These are phyloP conservation scores for Penicillium janthinellum DNA, from an alignment of 2,329 filamentous ascomycete species.

Conservation along the genomic window DNA sequence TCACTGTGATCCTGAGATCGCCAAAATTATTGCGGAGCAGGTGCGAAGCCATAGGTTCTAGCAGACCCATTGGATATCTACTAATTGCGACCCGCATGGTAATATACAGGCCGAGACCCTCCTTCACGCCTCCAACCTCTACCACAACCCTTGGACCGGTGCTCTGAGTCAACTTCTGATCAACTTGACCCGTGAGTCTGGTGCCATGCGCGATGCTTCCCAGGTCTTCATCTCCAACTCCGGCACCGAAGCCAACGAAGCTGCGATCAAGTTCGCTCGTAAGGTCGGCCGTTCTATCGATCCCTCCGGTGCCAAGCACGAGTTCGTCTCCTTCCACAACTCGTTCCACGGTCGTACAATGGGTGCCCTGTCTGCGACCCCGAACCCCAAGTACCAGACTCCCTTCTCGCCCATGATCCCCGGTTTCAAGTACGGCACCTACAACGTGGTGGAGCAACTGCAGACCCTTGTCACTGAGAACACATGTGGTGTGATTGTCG, in stretches of 20 bases:
- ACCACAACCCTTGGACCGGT: conserved; percentile 95
- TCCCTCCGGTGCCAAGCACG: conserved; percentile 71
- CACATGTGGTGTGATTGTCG: conserved; percentile 92
- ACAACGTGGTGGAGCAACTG: conserved; percentile 77
- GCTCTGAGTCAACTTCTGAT: conserved; percentile 83
- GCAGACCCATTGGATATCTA: not conserved
- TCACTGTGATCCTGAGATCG: conserved; percentile 81
- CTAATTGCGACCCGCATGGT: conserved; percentile 27
- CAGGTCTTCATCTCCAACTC: conserved; percentile 95
- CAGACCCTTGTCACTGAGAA: conserved; percentile 74
- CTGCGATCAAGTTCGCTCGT: conserved; percentile 92
- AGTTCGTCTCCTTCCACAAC: conserved; percentile 86
- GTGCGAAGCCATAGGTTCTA: conserved; percentile 45
- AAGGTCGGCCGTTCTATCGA: conserved; percentile 81
- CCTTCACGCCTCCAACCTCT: conserved; percentile 91
- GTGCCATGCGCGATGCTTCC: conserved; percentile 77
- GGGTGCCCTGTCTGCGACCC: conserved; percentile 92
- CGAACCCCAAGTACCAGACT: conserved; percentile 95
- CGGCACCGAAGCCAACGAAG: conserved; percentile 95
- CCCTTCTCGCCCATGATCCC: conserved; percentile 96
- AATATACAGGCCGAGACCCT: conserved; percentile 64
- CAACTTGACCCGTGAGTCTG: conserved; percentile 74
- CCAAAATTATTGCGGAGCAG: conserved; percentile 75
- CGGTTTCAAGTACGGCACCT: conserved; percentile 82
- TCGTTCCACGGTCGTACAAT: conserved; percentile 97